Conservation (phyloP, 2,329 filamentous ascomycete genomes). For the Spiromastix sp. region DNA sequence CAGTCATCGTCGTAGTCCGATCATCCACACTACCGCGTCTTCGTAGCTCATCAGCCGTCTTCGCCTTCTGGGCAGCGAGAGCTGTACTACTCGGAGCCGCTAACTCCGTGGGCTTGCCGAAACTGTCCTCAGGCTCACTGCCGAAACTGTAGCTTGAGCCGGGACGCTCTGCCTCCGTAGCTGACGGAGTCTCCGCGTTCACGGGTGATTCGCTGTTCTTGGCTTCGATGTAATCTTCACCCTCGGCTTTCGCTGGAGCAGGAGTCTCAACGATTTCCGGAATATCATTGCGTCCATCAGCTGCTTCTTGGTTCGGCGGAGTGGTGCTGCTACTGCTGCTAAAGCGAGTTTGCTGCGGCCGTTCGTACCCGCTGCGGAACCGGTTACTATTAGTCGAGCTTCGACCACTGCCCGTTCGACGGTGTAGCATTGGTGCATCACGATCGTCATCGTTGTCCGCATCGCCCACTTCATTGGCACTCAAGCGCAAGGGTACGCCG, state of each 20-base stretch:
- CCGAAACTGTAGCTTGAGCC: constrained; percentile 21
- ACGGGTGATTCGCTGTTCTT: neutral
- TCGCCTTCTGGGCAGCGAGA: constrained; percentile 28
- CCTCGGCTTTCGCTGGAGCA: constrained; percentile 14
- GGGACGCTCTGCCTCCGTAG: constrained; percentile 18
- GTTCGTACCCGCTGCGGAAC: constrained; percentile 36
- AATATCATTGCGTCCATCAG: constrained; percentile 21
- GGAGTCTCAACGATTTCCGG: constrained; percentile 33
- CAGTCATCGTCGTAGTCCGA: constrained; percentile 37
- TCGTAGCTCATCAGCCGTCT: constrained; percentile 34
- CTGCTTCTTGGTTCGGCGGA: constrained; percentile 35
- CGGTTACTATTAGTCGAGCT: constrained; percentile 44
- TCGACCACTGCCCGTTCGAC: constrained; percentile 47
- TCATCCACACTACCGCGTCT: constrained; percentile 40
- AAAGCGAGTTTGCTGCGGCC: constrained; percentile 21
- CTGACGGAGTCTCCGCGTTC: neutral
- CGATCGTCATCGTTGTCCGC: constrained; percentile 57
- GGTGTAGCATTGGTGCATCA: constrained; percentile 34
- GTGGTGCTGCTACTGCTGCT: constrained; percentile 43
- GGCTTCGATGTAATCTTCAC: constrained; percentile 14
- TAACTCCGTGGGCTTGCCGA: constrained; percentile 45
- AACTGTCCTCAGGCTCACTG: constrained; percentile 40
- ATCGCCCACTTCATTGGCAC: constrained; percentile 89
- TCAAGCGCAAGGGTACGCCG: constrained; percentile 81
- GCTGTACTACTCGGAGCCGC: constrained; percentile 32